A percentile compares a stretch with the other conserved stretches of the same genome.
Conservation (phyloP, 164 flowering plant species). For the Warburgia ugandensis region DNA sequence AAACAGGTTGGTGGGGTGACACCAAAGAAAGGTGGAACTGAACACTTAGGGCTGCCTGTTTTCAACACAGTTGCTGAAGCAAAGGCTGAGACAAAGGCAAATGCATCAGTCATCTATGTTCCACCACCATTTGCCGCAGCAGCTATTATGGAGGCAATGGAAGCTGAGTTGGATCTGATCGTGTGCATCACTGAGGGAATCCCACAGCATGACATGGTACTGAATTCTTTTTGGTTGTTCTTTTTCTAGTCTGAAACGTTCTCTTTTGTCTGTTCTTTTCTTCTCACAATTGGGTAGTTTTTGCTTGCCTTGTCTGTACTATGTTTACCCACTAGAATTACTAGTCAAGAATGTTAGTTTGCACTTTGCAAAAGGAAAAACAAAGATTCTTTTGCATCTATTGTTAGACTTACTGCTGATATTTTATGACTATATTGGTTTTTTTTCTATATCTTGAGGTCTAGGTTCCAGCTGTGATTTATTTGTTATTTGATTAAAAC, state of each 20-base stretch:
- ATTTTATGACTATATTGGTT: too few relatives aligned
- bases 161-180: constrained; percentile 91
- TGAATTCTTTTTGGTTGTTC: neutral
- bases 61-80: constrained; percentile 98
- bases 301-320: too few relatives aligned
- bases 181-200: constrained; percentile 99
- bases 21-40: constrained; percentile 90
- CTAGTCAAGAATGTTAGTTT: too few relatives aligned
- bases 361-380: too few relatives aligned
- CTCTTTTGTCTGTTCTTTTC: neutral
- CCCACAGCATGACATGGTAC: constrained; percentile 98
- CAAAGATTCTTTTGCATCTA: too few relatives aligned
- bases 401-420: too few relatives aligned
- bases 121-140: constrained; percentile 98
- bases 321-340: too few relatives aligned
- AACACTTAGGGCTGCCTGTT: constrained; percentile 93
- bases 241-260: neutral
- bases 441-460: too few relatives aligned
- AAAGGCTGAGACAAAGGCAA: constrained; percentile 93
- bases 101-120: constrained; percentile 94
- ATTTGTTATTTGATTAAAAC: too few relatives aligned
- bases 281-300: neutral
- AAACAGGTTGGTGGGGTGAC: constrained; percentile 95
- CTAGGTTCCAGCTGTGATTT: too few relatives aligned
- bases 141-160: constrained; percentile 93